Base-by-base conservation (phyloP, 495 filamentous ascomycete species). In the Penicillium canariense region DNA sequence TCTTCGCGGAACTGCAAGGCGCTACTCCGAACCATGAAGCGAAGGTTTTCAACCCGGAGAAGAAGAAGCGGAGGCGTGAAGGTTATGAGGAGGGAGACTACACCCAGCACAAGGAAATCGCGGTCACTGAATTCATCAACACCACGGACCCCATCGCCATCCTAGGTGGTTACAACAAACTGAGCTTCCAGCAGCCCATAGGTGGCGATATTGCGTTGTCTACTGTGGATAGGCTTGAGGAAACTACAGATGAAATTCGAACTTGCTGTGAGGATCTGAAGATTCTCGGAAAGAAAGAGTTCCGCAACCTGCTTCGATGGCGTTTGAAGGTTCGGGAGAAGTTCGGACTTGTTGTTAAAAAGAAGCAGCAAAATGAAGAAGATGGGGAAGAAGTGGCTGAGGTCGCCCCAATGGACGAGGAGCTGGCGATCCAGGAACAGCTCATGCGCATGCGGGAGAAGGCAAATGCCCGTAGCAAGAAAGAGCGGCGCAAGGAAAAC, bases 61-160 rank as follows among this genome's bases (percentile, higher is more conserved):
- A 88, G 60, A 97, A 96, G 81, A 97, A 96, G 81, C 79, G 94
- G 25, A 97, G 94, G 83, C 80, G 94, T 73, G 91, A 94, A 45
- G 94, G 94, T 76, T 99, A 99, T 59, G 91, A 96, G 64, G 94
- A 97, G 68, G 94, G 92, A 27, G 89, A 99, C 58, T 96, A 87
- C 63, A 92, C 84, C 5, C 91, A 97, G 64, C 92, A 86, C 75
- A 95, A 95, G 66, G 90, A 97, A 58, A 83, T 87, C 2, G 74
- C 89, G 0, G 91, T 89, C 2, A 91, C 84, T 62, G 90, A 97
- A 42, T 99, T 99, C 68, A 91, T 99, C 65, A 89, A 97, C 67
- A 96, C 90, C 2, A 84, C 81, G 1, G 94, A 99, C 67, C 94
- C 94, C 1, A 97, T 99, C 57, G 86, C 90, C n/a, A 96, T 99